Conservation (phyloP, 805 yeast species). For the Metschnikowia corniflorae region DNA sequence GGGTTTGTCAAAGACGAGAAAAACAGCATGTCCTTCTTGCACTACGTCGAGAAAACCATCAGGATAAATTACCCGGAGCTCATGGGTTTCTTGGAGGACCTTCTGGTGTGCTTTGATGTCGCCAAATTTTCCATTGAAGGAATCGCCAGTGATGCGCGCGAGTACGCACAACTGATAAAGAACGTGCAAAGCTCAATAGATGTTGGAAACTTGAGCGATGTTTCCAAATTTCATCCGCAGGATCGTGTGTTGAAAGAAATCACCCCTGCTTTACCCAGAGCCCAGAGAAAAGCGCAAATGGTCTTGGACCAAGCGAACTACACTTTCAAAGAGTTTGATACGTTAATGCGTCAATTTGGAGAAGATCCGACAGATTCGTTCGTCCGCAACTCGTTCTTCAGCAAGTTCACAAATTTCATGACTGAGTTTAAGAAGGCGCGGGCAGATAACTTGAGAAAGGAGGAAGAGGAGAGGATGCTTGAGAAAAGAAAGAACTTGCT, state of each 20-base stretch:
- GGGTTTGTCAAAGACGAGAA: conserved; percentile 69
- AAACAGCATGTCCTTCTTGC: conserved; percentile 67
- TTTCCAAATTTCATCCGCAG: conserved; percentile 58
- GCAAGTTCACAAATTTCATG: conserved; percentile 57
- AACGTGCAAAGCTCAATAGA: conserved; percentile 53
- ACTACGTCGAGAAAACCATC: conserved; percentile 68
- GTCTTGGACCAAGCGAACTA: conserved; percentile 48
- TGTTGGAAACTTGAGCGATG: conserved; percentile 63
- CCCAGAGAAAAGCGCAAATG: conserved; percentile 49
- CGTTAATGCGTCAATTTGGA: conserved; percentile 66
- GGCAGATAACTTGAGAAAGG: conserved; percentile 59
- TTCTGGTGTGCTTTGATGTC: conserved; percentile 49
- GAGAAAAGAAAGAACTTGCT: conserved; percentile 70
- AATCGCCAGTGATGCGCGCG: conserved; percentile 55
- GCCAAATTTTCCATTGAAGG: conserved; percentile 63
- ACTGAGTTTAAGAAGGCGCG: conserved; percentile 63
- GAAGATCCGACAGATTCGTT: conserved; percentile 58
- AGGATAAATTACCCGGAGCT: conserved; percentile 63
- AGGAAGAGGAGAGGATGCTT: conserved; percentile 65
- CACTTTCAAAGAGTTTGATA: conserved; percentile 51
- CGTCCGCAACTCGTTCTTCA: conserved; percentile 57
- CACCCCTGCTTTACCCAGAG: conserved; percentile 50
- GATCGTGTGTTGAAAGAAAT: conserved; percentile 58
- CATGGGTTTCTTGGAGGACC: conserved; percentile 58
- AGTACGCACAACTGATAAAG: conserved; percentile 47